Conservation (phyloP, 371 early-diverging fungal genomes). For the Lichtheimia ramosa region DNA sequence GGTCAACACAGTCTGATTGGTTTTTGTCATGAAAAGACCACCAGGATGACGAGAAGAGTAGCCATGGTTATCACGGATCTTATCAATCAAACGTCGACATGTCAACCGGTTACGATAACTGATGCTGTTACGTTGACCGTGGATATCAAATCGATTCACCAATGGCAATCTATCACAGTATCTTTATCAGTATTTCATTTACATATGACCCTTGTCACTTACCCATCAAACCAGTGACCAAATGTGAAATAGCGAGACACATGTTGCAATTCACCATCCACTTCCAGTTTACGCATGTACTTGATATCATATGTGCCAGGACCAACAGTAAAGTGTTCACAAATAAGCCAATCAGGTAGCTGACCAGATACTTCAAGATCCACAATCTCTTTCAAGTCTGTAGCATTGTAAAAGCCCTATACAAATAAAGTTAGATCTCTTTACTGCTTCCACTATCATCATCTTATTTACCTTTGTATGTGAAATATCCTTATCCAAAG, state of each 20-base stretch:
- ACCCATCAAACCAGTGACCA: slow-evolving; percentile 76
- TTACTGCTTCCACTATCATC: not conserved
- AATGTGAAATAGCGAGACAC: slow-evolving; percentile 63
- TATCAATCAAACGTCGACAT: slow-evolving; percentile 55
- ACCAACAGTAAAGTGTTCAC: slow-evolving; percentile 65
- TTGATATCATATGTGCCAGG: slow-evolving; percentile 65
- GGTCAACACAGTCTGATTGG: slow-evolving; percentile 69
- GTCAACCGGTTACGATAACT: slow-evolving; percentile 62
- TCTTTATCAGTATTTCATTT: not conserved
- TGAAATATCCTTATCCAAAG: slow-evolving; percentile 17
- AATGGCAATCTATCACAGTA: slow-evolving; percentile 44
- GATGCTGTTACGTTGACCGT: slow-evolving; percentile 54
- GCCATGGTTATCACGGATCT: slow-evolving; percentile 71
- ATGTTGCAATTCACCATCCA: slow-evolving; percentile 61
- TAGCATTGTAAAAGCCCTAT: slow-evolving; percentile 45
- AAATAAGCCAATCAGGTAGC: slow-evolving; percentile 64
- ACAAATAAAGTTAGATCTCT: not conserved
- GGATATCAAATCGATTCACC: slow-evolving; percentile 63
- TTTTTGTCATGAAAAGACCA: slow-evolving; percentile 63
- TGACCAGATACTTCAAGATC: slow-evolving; percentile 50
- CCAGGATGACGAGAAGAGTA: slow-evolving; percentile 66
- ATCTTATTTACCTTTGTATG: slow-evolving; percentile 29
- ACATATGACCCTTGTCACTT: slow-evolving; percentile 10
- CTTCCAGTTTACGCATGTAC: slow-evolving; percentile 61
- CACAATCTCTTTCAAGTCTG: slow-evolving; percentile 32